A percentile compares a stretch with the other conserved stretches of the same genome.
phyloP scores from a whole-genome alignment of 2,329 filamentous ascomycete genomes.

The Fusarium torulosum region DNA sequence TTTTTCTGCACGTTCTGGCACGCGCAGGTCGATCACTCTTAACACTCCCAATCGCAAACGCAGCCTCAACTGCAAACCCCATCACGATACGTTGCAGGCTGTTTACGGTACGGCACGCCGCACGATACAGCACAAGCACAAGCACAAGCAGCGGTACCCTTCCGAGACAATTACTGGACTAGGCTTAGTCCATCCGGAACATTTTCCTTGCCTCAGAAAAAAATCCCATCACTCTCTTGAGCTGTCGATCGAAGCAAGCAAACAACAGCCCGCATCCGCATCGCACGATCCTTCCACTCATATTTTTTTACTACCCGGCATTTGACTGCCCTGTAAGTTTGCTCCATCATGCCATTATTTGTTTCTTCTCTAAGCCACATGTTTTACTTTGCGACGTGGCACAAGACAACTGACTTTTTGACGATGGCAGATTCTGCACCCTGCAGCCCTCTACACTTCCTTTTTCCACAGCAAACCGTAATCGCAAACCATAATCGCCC shows the following conservation, averaged over 20 bases:
- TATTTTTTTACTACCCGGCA: conserved; percentile 1
- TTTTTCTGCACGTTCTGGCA: conserved; percentile 29
- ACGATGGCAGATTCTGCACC: conserved; percentile 24
- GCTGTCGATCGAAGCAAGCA: conserved; percentile 15
- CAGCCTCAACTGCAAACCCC: conserved; percentile 12
- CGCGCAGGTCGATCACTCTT: conserved; percentile 30
- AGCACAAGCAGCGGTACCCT: conserved; percentile 6
- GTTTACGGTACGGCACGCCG: not conserved
- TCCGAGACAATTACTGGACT: conserved; percentile 21
- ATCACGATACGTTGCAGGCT: not conserved
- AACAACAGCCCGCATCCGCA: conserved; percentile 6
- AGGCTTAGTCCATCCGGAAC: conserved; percentile 21
- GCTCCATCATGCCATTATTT: conserved; percentile 19
- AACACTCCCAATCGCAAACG: conserved; percentile 14
- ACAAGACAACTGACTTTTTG: conserved; percentile 24
- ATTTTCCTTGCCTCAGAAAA: conserved; percentile 35
- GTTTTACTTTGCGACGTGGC: conserved; percentile 21
- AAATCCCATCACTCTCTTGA: not conserved
- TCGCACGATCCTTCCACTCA: conserved; percentile 7
- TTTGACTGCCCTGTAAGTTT: conserved; percentile 20
- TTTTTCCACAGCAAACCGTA: conserved; percentile 8
- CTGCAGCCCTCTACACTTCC: conserved; percentile 2
- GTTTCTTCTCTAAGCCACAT: conserved; percentile 24
- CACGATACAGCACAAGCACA: conserved; percentile 13
- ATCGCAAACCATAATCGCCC: conserved; percentile 10